phyloP scores from a whole-genome alignment of 371 early-diverging fungal genomes.

The Rhizomucor pusillus region DNA sequence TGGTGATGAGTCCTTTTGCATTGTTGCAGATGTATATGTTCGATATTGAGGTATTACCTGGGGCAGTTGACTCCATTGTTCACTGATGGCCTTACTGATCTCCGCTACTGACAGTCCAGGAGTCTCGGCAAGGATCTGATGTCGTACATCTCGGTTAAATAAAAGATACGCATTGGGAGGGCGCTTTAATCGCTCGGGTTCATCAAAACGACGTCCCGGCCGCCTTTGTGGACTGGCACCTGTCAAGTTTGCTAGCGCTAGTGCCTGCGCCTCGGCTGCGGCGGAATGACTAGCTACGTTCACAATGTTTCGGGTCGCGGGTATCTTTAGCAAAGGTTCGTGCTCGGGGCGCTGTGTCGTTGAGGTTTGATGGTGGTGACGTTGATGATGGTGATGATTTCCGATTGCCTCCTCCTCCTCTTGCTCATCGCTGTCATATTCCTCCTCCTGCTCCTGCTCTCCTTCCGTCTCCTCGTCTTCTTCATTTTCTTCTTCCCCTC shows the following conservation, averaged over 20 bases:
- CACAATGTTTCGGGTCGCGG: conserved; percentile 2
- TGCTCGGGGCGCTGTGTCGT: too few species aligned
- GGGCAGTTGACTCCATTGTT: conserved; percentile 49
- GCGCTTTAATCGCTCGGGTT: conserved; percentile 46
- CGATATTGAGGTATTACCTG: conserved; percentile 12
- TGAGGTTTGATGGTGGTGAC: too few species aligned
- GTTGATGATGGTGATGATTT: too few species aligned
- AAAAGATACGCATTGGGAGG: conserved; percentile 67
- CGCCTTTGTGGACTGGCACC: too few species aligned
- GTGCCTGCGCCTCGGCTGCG: conserved; percentile 15
- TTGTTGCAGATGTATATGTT: not conserved
- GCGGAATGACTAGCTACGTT: conserved; percentile 14
- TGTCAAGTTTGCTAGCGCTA: conserved; percentile 6
- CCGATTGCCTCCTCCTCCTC: too few species aligned
- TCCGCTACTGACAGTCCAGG: conserved; percentile 57
- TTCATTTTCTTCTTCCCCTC: too few species aligned
- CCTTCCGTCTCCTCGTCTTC: too few species aligned
- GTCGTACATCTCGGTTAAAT: conserved; percentile 65
- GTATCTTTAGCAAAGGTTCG: too few species aligned
- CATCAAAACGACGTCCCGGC: not conserved
- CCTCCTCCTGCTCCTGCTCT: too few species aligned
- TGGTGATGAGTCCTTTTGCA: too few species aligned
- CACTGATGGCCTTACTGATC: conserved; percentile 59
- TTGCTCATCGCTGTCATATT: too few species aligned
- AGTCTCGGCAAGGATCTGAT: conserved; percentile 49